Percentiles rank a stretch among this genome's conserved stretches.
Conservation (phyloP, 2,329 filamentous ascomycete genomes). For the Aspergillus pseudonomiae region DNA sequence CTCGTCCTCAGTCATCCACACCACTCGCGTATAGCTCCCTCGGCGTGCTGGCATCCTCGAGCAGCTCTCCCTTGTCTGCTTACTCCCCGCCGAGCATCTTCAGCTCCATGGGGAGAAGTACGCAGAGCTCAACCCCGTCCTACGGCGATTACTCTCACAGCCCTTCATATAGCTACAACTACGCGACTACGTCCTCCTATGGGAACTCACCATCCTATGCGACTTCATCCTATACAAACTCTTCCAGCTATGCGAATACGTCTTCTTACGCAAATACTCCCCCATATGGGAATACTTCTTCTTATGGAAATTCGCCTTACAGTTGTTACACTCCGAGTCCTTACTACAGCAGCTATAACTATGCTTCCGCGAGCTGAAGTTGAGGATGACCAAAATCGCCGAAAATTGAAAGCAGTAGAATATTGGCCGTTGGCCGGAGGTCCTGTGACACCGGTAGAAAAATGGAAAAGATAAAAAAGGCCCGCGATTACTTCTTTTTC, state of each 20-base stretch:
- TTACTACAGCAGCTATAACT: constrained; percentile 2
- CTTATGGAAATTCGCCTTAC: constrained; percentile 4
- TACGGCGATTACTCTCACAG: not conserved
- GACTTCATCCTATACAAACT: not conserved
- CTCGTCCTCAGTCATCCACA: not conserved
- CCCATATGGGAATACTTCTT: not conserved
- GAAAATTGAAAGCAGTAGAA: not conserved
- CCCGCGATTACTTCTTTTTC: not conserved
- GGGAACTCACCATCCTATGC: not conserved
- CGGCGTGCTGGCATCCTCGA: not conserved
- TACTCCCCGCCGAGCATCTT: constrained; percentile 3
- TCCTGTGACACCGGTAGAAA: not conserved
- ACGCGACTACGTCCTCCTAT: not conserved
- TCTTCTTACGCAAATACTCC: not conserved
- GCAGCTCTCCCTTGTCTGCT: not conserved
- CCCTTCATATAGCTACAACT: not conserved
- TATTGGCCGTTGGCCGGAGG: not conserved
- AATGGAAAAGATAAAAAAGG: not conserved
- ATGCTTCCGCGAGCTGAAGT: constrained; percentile 17
- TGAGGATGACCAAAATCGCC: not conserved
- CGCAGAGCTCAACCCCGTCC: not conserved
- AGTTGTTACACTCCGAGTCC: constrained; percentile 1
- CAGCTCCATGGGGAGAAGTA: constrained; percentile 1
- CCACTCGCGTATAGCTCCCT: not conserved
- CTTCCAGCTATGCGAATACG: not conserved